Base-by-base conservation (phyloP, 116 monocot species). In the Zostera marina region DNA sequence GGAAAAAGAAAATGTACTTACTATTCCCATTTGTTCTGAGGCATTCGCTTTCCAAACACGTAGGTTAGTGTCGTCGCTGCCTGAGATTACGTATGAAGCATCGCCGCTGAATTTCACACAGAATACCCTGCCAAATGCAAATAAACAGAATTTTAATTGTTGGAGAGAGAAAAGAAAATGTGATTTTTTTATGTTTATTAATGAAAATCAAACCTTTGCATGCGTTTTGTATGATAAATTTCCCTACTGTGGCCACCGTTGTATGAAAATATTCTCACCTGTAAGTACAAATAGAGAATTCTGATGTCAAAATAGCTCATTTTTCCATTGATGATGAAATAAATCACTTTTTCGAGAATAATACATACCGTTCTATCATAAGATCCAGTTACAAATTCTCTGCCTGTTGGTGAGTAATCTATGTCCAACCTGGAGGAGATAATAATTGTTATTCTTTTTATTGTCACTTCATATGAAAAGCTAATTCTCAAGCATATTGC, bases 351-450 rank as follows among this genome's bases (percentile, higher is more conserved):
- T n/a, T n/a, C n/a, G n/a, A n/a, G 9, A 59, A 15, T 8, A 22
- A 3, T 39, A 71, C 79, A 75, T 68, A 98, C 91, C 41, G 91
- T 86, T 81, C 98, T 81, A 81, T 90, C 98, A 77, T 90, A 98
- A 68, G 98, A 98, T 24, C 91, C 98, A 26, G 98, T 98, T 11
- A 90, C 98, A 72, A 98, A 98, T 77, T 98, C 98, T 51, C 91
- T 68, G 21, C 98, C 98, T 7, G 91, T 98, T 25, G 98, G 98
- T 53, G 98, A 98, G 65, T 83, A 98, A 70, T 98, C 98, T 66
- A 98, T 81, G 69, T 98, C 98, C 87, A 98, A 86, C 70, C 98
- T 98, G 72, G 59, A 63, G 71, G n/a, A 23, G 45, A 40, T 19
- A 20, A 15, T 57, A 41, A 41, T 11, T 4, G 9, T 13, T 63